Base-by-base conservation (phyloP, 495 filamentous ascomycete genomes). In the Aspergillus asperescens region DNA sequence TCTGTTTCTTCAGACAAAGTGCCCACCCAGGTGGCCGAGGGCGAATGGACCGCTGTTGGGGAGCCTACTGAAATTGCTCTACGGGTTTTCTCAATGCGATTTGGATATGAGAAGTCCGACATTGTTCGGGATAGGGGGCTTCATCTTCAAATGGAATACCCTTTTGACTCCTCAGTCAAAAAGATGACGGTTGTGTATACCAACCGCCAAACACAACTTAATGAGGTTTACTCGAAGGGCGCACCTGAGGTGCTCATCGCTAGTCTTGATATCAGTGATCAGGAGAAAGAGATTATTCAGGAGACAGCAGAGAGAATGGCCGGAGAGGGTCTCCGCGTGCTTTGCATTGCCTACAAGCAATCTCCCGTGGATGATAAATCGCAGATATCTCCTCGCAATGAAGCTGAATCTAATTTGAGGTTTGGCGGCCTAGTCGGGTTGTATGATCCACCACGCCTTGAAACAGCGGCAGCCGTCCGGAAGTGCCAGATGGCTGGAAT, bases 21-120 rank as follows among this genome's bases (percentile, higher is more conserved):
- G 52, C 31, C 69, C 56, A 40, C 34, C 3, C 9, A 35, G 15
- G 34, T 27, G 4, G 22, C 25, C 7, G 37, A 62, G 4, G 62
- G 58, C 16, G 53, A 54, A 3, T 93, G 88, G 88, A 78, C 84
- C 62, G 81, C 87, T 0, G 83, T 82, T 8, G 88, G 88, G 12
- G 88, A 92, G 59, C 88, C 88, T 19, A 93, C 88, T 8, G 88
- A 92, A 62, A 88, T 91, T 54, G 88, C 88, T 7, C 73, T 93
- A 1, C 86, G 90, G 56, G 84, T 93, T 32, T 87, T 93, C 52
- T 79, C 86, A 0, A 75, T 84, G 62, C 80, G 88, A 29, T 90
- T 90, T 60, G 71, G 81, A 12, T 73, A 71, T 47, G 83, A 81
- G 41, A 80, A 77, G 42, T 81, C 79, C 54, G 77, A 73, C 51